These are phyloP conservation scores for Boletus albobrunnescens DNA, from an alignment of 1,284 basidiomycete genomes.

Conservation along the genomic window DNA sequence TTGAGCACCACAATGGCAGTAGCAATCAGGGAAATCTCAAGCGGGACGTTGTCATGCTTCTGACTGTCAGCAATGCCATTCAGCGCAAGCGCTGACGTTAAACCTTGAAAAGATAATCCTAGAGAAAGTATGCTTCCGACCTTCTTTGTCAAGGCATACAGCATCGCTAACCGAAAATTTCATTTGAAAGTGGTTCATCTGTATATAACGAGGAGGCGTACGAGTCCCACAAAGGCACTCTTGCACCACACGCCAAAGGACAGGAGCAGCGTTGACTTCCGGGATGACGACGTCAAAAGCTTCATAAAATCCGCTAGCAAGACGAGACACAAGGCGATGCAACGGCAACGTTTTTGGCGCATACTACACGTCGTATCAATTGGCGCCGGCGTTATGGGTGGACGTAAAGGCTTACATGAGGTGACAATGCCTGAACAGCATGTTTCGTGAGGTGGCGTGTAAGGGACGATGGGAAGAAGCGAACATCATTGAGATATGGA, in stretches of 20 bases:
- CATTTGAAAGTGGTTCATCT: slow-evolving; percentile 5
- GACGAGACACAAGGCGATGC: slow-evolving; percentile 58
- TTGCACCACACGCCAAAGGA: slow-evolving; percentile 74
- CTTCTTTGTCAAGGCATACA: slow-evolving; percentile 62
- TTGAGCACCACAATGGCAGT: slow-evolving; percentile 72
- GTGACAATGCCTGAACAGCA: slow-evolving; percentile 60
- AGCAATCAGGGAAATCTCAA: slow-evolving; percentile 71
- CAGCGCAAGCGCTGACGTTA: slow-evolving; percentile 47
- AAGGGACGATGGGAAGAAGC: slow-evolving; percentile 63
- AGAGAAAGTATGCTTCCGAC: slow-evolving; percentile 56
- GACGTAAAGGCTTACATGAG: slow-evolving; percentile 44
- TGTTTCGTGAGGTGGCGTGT: slow-evolving; percentile 67
- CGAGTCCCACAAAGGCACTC: slow-evolving; percentile 71
- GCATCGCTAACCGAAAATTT: slow-evolving; percentile 42
- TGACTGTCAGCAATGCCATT: slow-evolving; percentile 39
- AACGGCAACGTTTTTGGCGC: slow-evolving; percentile 57
- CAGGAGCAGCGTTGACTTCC: slow-evolving; percentile 72
- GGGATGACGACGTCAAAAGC: slow-evolving; percentile 66
- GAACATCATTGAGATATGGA: slow-evolving; percentile 78
- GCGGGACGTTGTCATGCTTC: slow-evolving; percentile 60
- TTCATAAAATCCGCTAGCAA: slow-evolving; percentile 54
- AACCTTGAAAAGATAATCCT: slow-evolving; percentile 56
- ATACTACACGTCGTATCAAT: slow-evolving; percentile 40
- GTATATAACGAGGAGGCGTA: slow-evolving; percentile 41
- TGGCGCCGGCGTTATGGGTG: slow-evolving; percentile 13